These are phyloP conservation scores for Pythium diclinum DNA, from an alignment of 352 stramenopile species.

Conservation along the genomic window DNA sequence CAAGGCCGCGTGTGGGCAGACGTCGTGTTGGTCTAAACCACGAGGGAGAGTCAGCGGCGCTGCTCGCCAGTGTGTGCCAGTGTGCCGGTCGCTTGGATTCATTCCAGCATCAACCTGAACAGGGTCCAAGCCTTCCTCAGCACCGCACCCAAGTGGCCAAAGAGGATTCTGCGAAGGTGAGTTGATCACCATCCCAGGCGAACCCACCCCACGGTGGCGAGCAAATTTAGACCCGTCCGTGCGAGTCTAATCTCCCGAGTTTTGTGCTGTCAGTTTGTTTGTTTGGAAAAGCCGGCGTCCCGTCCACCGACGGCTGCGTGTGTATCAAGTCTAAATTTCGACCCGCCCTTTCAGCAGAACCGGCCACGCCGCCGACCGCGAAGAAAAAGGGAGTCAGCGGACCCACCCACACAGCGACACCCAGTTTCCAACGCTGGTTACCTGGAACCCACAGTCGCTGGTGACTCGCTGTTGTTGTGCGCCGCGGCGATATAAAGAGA, in stretches of 20 bases:
- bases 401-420: neutral
- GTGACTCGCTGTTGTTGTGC: neutral
- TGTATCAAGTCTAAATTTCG: slow-evolving; percentile 4
- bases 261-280: neutral
- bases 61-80: neutral
- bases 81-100: neutral
- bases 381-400: slow-evolving; percentile 2
- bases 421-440: neutral
- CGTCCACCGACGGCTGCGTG: neutral
- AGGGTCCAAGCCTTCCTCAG: neutral
- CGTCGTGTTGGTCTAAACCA: neutral
- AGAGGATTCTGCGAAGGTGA: slow-evolving; percentile 3
- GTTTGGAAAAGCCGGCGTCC: slow-evolving; percentile 1
- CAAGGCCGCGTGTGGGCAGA: too few relatives aligned
- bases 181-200: slow-evolving; percentile 1
- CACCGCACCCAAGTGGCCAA: slow-evolving; percentile 4
- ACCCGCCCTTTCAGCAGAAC: slow-evolving; percentile 2
- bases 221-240: neutral
- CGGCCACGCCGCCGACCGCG: neutral
- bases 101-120: slow-evolving; percentile 3
- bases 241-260: neutral
- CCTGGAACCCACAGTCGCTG: too few relatives aligned
- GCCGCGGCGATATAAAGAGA: neutral
- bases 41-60: neutral
- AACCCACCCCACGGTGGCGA: neutral